Base-by-base conservation (phyloP, 2,329 filamentous ascomycete species). In the Hymenoscyphus scutula region DNA sequence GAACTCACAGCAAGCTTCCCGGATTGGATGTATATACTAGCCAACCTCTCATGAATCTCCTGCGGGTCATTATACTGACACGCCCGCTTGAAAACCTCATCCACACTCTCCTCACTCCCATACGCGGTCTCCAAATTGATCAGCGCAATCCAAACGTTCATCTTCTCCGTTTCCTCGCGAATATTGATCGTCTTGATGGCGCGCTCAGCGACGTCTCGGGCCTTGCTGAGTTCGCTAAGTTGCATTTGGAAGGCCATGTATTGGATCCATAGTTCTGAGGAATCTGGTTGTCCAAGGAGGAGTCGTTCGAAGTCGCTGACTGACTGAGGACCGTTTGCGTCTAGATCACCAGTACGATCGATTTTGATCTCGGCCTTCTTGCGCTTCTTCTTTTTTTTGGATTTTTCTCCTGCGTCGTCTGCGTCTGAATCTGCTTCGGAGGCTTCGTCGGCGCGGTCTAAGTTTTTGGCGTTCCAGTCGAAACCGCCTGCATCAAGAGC, bases 221-320 rank as follows among this genome's bases (percentile, higher is more conserved):
- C 93, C 77, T 92, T 95, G 65, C 89, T 86, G 23, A 96, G 82
- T 77, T 99, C 95, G 73, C 91, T 91, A 59, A 96, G 85, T 74
- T 96, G 89, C 76, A 97, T 88, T 77, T 98, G 92, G 83, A 96
- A 96, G n/a, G 93, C 92, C 92, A 99, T 98, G 79, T 99, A 99
- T 68, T 91, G 86, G 60, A 97, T 91, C 95, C 95, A 99, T 30
- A 98, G 84, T 65, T 89, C 82, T 0, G 94, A 96, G n/a, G 91
- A 94, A 77, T 98, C 92, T 2, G 95, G 92, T 74, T 96, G 90
- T 61, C 92, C 91, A 25, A 99, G 85, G 51, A 99, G 84, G 27
- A 97, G 87, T 69, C 95, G 89, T 78, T 99, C 96, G 75, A 92
- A 99, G 76, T 99, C 96, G 66, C 90, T 91, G 17, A 91, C 85